Base-by-base conservation (phyloP, 441 rosid species). In the Corymbia calophylla region DNA sequence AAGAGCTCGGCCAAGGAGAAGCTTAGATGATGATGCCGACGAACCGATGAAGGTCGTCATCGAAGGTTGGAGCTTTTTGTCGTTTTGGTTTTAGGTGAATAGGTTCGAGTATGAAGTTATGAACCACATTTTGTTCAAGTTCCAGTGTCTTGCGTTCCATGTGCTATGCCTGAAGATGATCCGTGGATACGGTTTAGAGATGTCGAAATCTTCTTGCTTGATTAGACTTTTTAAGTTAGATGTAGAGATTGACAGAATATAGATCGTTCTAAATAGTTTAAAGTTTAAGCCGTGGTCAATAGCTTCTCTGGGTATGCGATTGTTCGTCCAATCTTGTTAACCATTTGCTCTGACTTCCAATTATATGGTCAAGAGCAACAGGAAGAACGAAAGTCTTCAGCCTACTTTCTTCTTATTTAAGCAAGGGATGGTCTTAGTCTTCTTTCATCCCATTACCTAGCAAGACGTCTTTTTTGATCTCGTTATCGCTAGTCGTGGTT, bases 1-100 rank as follows among this genome's bases (percentile, higher is more conserved):
- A 91, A 92, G 91, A 94, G 96, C 87, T 89, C 97, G 2, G 94
- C 94, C 48, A 94, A 91, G 90, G 95, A 94, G 93, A 97, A 97
- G 94, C 91, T 96, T 85, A 94, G 99, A 93, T 96, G 87, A 90
- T 10, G 14, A 32, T 35, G 47, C 44, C 44, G 4, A 39, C 44
- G 44, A 39, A 55, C 25, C 25, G 47, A 32, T 70, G 80, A 70
- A 32, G 25, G 25, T 35, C 14, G 27, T 32, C 23, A 70, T 70
- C 7, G 19, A 70, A 70, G 87, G 64, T 54, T 27, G 31, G 29
- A 86, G 87, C 44, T 54, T 32, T 23, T 12, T 31, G 48, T 8
- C 15, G 5, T 86, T 86, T 86, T 31, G 18, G 5, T 86, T 53
- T 86, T 31, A 31, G 60, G 47, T 11, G 6, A 86, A 86, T 49